phyloP scores from a whole-genome alignment of 164 flowering plant genomes.

The Saururus chinensis region DNA sequence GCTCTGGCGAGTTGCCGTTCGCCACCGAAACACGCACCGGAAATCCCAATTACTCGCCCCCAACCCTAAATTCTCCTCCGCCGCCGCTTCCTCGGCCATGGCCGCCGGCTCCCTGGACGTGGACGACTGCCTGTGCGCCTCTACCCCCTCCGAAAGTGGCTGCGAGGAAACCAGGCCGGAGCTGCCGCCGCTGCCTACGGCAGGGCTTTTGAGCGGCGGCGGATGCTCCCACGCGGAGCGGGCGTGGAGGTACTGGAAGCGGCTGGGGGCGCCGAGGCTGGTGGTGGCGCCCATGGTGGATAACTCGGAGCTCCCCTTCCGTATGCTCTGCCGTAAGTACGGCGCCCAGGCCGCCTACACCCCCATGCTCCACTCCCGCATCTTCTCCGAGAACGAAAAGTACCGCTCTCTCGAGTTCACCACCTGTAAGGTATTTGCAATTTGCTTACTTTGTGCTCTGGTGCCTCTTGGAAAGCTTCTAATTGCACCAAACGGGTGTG shows the following conservation, averaged over 20 bases:
- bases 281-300: conserved; percentile 99
- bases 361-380: conserved; percentile 88
- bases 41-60: neutral
- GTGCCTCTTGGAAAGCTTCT: neutral
- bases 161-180: neutral
- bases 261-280: conserved; percentile 63
- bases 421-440: conserved; percentile 59
- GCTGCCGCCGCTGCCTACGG: conserved; percentile 1
- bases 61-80: neutral
- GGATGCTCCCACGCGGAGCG: conserved; percentile 45
- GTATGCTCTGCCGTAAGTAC: conserved; percentile 84
- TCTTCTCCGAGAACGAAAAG: conserved; percentile 73
- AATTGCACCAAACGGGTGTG: neutral
- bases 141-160: neutral
- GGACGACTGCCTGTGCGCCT: neutral
- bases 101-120: neutral
- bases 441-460: neutral
- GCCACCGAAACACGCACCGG: neutral
- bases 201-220: conserved; percentile 23
- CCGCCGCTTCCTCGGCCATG: neutral
- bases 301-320: conserved; percentile 88
- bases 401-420: conserved; percentile 64
- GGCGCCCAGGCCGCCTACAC: conserved; percentile 95
- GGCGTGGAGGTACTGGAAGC: conserved; percentile 92
- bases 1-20: neutral